Percentiles rank a stretch among this genome's conserved stretches.
Conservation (phyloP, 2,329 filamentous ascomycete species). For the Xylogone sp. region DNA sequence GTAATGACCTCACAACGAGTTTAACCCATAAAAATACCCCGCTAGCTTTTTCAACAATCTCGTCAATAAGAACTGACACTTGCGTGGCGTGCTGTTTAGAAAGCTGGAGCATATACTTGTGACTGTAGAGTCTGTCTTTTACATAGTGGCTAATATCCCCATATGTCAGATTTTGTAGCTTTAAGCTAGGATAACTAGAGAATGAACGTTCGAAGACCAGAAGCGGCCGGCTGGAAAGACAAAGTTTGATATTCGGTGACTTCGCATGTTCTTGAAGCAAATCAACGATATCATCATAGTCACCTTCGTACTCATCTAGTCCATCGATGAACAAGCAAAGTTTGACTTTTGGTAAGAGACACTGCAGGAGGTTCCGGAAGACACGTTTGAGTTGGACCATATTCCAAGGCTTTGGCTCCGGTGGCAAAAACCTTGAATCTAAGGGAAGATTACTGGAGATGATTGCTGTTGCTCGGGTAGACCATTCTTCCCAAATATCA, state of each 20-base stretch:
- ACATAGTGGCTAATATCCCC: constrained; percentile 3
- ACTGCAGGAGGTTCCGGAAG: too few species aligned
- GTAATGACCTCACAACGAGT: constrained; percentile 6
- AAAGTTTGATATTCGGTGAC: constrained; percentile 2
- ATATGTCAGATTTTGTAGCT: neutral
- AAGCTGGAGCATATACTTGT: neutral
- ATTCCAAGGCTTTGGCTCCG: too few species aligned
- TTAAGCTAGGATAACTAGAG: neutral
- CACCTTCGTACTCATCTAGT: constrained; percentile 8
- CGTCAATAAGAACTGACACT: too few species aligned
- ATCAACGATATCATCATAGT: constrained; percentile 1
- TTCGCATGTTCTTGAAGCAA: neutral
- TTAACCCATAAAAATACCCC: constrained; percentile 11
- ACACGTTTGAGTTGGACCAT: too few species aligned
- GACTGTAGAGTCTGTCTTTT: neutral
- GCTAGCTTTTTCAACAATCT: constrained; percentile 1
- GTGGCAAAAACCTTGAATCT: too few species aligned
- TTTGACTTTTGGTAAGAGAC: too few species aligned
- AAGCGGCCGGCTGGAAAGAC: constrained; percentile 11
- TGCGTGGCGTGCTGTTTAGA: neutral
- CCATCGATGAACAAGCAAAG: constrained; percentile 8
- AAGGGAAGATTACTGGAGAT: constrained; percentile 1
- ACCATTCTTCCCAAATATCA: too few species aligned
- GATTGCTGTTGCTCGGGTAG: too few species aligned
- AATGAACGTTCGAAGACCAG: constrained; percentile 8